Percentiles rank a stretch among this genome's conserved stretches.
phyloP scores from a whole-genome alignment of 495 filamentous ascomycete genomes.

The Hypoxylon trugodes region DNA sequence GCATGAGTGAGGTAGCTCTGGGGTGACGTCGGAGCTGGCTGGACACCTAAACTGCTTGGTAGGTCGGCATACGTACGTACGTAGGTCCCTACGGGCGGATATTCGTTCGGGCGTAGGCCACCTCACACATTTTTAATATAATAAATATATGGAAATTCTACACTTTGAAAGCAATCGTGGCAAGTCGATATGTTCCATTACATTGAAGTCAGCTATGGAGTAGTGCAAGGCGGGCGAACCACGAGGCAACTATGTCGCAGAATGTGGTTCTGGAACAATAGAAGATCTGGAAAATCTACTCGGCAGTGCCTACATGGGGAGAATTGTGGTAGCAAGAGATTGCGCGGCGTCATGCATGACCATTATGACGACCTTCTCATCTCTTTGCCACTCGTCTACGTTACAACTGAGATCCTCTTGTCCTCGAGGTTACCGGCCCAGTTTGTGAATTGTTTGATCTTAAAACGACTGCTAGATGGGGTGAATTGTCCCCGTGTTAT shows the following conservation, averaged over 20 bases:
- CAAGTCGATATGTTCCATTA: too few species aligned
- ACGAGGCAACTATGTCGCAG: not conserved
- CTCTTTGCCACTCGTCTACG: constrained; percentile 4
- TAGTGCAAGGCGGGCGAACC: too few species aligned
- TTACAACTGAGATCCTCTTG: not conserved
- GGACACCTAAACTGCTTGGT: not conserved
- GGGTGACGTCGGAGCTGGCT: constrained; percentile 12
- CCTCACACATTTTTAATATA: too few species aligned
- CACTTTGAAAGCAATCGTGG: too few species aligned
- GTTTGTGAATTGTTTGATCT: not conserved
- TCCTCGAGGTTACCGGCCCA: constrained; percentile 18
- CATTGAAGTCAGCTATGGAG: constrained; percentile 6
- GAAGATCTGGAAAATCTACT: constrained; percentile 5
- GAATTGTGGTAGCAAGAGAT: constrained; percentile 17
- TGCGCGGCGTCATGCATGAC: constrained; percentile 13
- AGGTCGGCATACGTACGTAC: not conserved
- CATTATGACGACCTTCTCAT: not conserved
- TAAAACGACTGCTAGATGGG: too few species aligned
- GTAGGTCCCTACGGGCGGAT: not conserved
- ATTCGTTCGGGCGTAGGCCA: too few species aligned
- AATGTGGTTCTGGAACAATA: constrained; percentile 4
- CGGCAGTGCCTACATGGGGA: constrained; percentile 13
- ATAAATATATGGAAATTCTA: too few species aligned
- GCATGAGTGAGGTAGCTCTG: constrained; percentile 10
- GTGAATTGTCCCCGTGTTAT: too few species aligned